Conservation (phyloP, 1,139 yeast species). For the Suhomyces taliae region DNA sequence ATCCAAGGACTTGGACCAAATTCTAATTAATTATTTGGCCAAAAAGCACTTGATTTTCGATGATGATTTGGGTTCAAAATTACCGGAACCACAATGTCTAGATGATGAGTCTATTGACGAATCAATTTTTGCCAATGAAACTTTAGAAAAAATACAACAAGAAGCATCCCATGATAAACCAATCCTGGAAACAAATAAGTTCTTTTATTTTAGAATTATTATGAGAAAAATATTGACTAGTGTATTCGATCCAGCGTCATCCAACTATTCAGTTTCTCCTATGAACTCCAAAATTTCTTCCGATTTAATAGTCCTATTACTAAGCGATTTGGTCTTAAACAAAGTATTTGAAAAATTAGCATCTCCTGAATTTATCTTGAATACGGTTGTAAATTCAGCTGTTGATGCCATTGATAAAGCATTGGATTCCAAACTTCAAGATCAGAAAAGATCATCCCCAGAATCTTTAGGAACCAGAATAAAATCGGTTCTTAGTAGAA, state of each 20-base stretch:
- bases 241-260: conserved; percentile 17
- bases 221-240: conserved; percentile 22
- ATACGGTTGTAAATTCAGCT: conserved; percentile 11
- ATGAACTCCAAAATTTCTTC: conserved; percentile 31
- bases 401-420: conserved; percentile 3
- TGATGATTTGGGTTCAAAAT: neutral
- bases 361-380: conserved; percentile 31
- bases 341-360: conserved; percentile 31
- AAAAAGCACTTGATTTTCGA: conserved; percentile 18
- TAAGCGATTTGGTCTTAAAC: conserved; percentile 38
- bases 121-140: conserved; percentile 7
- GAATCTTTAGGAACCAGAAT: neutral
- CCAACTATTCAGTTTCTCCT: conserved; percentile 14
- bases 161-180: neutral
- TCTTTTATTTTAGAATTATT: conserved; percentile 29
- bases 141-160: conserved; percentile 4
- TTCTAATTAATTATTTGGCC: conserved; percentile 8
- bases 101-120: neutral
- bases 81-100: neutral
- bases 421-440: conserved; percentile 1
- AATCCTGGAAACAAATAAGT: conserved; percentile 5
- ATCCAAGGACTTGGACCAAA: neutral
- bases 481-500: neutral
- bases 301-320: conserved; percentile 27
- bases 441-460: neutral